These are phyloP conservation scores for Plasmodium fragile DNA, from an alignment of 169 alveolate genomes.

Conservation along the genomic window DNA sequence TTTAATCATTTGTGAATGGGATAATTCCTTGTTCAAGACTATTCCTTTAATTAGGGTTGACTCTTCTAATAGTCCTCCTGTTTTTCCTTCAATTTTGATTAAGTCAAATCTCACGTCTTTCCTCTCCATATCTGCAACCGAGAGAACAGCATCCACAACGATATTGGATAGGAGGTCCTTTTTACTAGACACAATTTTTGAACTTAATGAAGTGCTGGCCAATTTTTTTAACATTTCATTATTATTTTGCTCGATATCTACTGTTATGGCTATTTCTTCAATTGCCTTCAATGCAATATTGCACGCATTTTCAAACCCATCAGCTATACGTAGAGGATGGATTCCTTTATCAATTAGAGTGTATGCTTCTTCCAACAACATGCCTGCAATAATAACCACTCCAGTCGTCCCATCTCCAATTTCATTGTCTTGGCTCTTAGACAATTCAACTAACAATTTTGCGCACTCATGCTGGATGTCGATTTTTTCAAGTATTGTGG, in stretches of 20 bases:
- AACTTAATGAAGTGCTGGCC: constrained; percentile 98
- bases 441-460: constrained; percentile 97
- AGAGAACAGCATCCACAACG: constrained; percentile 98
- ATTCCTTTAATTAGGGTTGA: constrained; percentile 95
- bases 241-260: constrained; percentile 87
- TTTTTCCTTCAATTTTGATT: constrained; percentile 96
- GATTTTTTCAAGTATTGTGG: constrained; percentile 96
- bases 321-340: constrained; percentile 98
- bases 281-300: constrained; percentile 93
- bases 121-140: constrained; percentile 97
- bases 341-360: constrained; percentile 96
- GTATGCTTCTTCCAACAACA: constrained; percentile 95
- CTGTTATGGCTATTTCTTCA: constrained; percentile 90
- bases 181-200: constrained; percentile 96
- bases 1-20: constrained; percentile 99
- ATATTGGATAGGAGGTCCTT: constrained; percentile 94
- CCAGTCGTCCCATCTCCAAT: constrained; percentile 99
- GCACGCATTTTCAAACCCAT: constrained; percentile 98
- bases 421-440: constrained; percentile 99
- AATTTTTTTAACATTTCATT: constrained; percentile 86
- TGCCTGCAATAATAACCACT: constrained; percentile 99
- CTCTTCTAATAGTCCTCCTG: constrained; percentile 98
- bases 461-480: constrained; percentile 98
- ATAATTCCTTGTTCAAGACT: constrained; percentile 98
- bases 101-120: constrained; percentile 98